phyloP scores from a whole-genome alignment of 768 basidiomycete species.

The Lactarius tabidus region DNA sequence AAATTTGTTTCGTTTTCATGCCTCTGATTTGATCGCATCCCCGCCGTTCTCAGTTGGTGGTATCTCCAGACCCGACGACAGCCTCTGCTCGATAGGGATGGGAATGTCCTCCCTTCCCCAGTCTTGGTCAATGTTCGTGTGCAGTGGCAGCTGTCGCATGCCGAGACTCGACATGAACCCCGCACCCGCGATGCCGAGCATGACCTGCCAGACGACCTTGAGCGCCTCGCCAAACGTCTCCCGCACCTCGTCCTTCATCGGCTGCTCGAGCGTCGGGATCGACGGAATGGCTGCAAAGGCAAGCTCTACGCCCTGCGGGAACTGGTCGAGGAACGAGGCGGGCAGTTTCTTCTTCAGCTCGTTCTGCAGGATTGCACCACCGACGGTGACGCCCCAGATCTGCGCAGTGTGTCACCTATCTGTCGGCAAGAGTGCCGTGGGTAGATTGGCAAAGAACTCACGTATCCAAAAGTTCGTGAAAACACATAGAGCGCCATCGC shows the following conservation, averaged over 20 bases:
- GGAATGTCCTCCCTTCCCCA: slow-evolving; percentile 30
- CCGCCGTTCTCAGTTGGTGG: accelerated
- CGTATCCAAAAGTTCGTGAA: slow-evolving; percentile 27
- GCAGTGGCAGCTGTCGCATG: slow-evolving; percentile 31
- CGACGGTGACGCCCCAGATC: slow-evolving; percentile 38
- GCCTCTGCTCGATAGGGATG: background rate
- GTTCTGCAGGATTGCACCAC: slow-evolving; percentile 38
- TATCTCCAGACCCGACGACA: background rate
- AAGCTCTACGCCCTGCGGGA: slow-evolving; percentile 30
- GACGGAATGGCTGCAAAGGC: slow-evolving; percentile 30
- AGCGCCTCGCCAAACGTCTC: slow-evolving; percentile 32
- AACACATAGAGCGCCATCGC: slow-evolving; percentile 35
- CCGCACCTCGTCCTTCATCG: slow-evolving; percentile 28
- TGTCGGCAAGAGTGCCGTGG: background rate
- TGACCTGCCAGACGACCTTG: slow-evolving; percentile 32
- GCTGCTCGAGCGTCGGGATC: slow-evolving; percentile 28
- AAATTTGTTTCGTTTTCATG: no score
- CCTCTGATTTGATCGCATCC: background rate
- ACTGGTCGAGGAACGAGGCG: slow-evolving; percentile 24
- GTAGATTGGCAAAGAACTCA: background rate
- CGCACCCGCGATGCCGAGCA: slow-evolving; percentile 30
- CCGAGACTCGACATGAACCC: slow-evolving; percentile 31
- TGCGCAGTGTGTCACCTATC: slow-evolving; percentile 22
- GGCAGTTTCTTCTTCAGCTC: slow-evolving; percentile 34
- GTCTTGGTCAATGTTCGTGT: slow-evolving; percentile 31